phyloP scores from a whole-genome alignment of 345 rosid species.

The Gossypium ekmanianum region DNA sequence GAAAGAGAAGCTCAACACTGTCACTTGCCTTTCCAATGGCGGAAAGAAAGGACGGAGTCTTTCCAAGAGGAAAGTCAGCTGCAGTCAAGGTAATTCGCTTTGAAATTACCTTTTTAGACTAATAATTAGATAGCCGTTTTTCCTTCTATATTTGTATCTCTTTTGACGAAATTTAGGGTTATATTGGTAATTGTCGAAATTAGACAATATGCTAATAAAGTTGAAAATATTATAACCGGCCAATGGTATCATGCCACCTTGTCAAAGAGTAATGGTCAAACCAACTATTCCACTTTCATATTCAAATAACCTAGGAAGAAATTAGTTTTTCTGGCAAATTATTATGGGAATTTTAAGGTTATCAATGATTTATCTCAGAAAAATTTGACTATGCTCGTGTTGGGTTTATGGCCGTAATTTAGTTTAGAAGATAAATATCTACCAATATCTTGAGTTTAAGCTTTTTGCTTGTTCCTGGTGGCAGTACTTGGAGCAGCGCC shows the following conservation, averaged over 20 bases:
- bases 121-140: neutral
- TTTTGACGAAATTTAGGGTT: neutral
- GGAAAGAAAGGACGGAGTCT: slow-evolving; percentile 60
- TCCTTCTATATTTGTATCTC: neutral
- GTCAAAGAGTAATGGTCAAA: neutral
- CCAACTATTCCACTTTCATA: neutral
- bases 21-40: slow-evolving; percentile 18
- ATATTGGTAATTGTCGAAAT: neutral
- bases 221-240: neutral
- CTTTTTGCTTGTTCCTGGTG: slow-evolving; percentile 15
- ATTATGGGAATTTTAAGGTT: neutral
- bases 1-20: slow-evolving; percentile 62
- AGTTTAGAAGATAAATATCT: neutral
- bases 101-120: neutral
- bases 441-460: no score
- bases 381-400: no score
- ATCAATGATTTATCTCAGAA: no score
- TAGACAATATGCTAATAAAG: neutral
- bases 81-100: slow-evolving; percentile 36
- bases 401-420: neutral
- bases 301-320: neutral
- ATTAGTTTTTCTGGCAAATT: neutral
- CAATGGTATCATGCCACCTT: neutral
- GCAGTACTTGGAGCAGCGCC: slow-evolving; percentile 61
- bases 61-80: slow-evolving; percentile 70